A percentile compares a stretch with the other conserved stretches of the same genome.
These are phyloP conservation scores for Penicillium bovifimosum DNA, from an alignment of 495 filamentous ascomycete species.

Conservation along the genomic window DNA sequence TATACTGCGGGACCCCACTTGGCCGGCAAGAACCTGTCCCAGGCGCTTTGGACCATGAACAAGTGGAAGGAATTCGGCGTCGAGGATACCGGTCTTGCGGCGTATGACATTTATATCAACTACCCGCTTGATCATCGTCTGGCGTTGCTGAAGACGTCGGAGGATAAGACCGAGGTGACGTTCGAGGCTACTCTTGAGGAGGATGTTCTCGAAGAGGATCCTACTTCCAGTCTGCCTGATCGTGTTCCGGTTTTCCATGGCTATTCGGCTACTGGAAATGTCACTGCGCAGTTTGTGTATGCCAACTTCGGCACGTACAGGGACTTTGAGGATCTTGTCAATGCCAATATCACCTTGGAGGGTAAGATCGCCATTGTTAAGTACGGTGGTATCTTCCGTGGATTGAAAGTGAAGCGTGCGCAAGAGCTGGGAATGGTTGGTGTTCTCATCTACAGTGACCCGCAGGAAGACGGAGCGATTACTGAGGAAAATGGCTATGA, in stretches of 20 bases:
- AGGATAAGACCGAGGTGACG: slow-evolving; percentile 43
- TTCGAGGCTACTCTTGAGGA: slow-evolving; percentile 82
- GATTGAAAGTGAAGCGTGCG: slow-evolving; percentile 87
- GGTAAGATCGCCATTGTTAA: slow-evolving; percentile 85
- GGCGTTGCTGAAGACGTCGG: slow-evolving; percentile 60
- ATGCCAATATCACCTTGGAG: slow-evolving; percentile 66
- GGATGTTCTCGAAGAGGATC: slow-evolving; percentile 79
- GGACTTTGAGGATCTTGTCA: slow-evolving; percentile 79
- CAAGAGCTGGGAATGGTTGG: slow-evolving; percentile 91
- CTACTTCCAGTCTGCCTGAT: slow-evolving; percentile 63
- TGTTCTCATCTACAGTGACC: slow-evolving; percentile 79
- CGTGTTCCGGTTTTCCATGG: slow-evolving; percentile 93
- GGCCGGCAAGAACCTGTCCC: slow-evolving; percentile 78
- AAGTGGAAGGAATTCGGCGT: slow-evolving; percentile 83
- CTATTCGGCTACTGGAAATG: slow-evolving; percentile 87
- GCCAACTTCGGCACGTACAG: slow-evolving; percentile 82
- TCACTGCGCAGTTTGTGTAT: slow-evolving; percentile 76
- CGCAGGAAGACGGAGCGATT: slow-evolving; percentile 78
- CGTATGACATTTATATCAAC: slow-evolving; percentile 89
- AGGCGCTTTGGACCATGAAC: slow-evolving; percentile 83
- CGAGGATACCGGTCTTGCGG: slow-evolving; percentile 59
- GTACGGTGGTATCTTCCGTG: slow-evolving; percentile 84
- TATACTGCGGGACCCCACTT: slow-evolving; percentile 88
- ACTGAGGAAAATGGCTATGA: slow-evolving; percentile 76
- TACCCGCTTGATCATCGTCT: slow-evolving; percentile 78